Evolutionary conservation across 2,329 filamentous ascomycete species (phyloP).

Genomic region (Apiospora aurea): DNA sequence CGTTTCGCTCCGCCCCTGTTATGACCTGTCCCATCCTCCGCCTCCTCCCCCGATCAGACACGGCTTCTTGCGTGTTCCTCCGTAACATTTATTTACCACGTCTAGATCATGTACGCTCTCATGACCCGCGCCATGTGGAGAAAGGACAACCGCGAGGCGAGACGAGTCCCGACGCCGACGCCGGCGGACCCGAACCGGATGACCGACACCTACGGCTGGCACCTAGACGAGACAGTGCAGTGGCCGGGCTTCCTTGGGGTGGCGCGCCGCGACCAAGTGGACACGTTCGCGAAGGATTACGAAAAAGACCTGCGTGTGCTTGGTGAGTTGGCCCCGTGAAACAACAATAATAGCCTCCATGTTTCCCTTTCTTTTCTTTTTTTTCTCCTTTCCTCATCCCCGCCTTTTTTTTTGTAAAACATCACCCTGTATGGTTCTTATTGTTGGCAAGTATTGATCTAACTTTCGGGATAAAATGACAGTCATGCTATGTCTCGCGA

Average conservation of each 20-base stretch:
- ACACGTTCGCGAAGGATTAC: not conserved
- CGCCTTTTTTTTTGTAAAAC: not conserved
- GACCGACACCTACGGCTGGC: conserved; percentile 8
- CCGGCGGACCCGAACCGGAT: not conserved
- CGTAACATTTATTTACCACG: not conserved
- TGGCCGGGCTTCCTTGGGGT: not conserved
- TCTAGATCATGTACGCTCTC: conserved; percentile 3
- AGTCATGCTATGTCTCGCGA: not conserved
- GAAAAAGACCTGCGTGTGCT: not conserved
- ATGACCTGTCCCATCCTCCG: not conserved
- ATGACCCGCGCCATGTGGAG: not conserved
- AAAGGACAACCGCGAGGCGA: not conserved
- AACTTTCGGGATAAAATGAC: not conserved
- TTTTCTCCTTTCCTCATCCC: not conserved
- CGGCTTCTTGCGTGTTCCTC: not conserved
- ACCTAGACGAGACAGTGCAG: not conserved
- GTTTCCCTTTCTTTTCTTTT: no score
- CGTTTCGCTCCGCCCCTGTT: no score
- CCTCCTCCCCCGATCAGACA: not conserved
- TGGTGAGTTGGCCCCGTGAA: not conserved
- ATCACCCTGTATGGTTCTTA: not conserved
- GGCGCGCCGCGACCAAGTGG: not conserved
- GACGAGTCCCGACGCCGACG: not conserved
- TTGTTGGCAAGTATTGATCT: not conserved
- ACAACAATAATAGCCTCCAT: not conserved